Evolutionary conservation across 441 rosid species (phyloP).

Genomic region (California macrophylla): DNA sequence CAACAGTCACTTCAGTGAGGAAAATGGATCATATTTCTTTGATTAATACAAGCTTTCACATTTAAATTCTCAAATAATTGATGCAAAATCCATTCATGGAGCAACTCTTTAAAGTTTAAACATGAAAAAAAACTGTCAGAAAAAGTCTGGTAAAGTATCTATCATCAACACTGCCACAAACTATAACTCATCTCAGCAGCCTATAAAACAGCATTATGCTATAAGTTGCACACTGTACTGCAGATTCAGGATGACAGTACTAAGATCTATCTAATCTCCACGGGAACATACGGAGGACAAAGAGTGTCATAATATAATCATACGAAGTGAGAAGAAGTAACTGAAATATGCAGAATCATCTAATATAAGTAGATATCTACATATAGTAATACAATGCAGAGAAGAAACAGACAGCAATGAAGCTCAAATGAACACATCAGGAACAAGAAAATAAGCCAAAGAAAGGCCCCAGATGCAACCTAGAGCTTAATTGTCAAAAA

Average conservation of each 20-base stretch:
- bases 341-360: neutral
- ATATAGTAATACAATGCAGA: neutral
- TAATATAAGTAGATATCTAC: neutral
- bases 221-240: neutral
- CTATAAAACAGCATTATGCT: neutral
- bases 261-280: neutral
- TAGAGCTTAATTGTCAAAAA: neutral
- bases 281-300: neutral
- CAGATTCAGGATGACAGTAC: neutral
- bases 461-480: slow-evolving; percentile 6
- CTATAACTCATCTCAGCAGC: neutral
- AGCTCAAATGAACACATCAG: neutral
- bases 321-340: neutral
- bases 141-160: neutral
- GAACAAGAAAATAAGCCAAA: neutral
- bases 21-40: neutral
- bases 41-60: neutral
- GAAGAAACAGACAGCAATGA: neutral
- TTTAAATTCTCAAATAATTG: neutral
- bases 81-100: neutral
- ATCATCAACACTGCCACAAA: neutral
- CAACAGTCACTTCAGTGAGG: neutral
- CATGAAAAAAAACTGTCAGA: neutral
- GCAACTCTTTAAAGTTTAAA: neutral
- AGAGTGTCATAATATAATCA: neutral